phyloP scores from a whole-genome alignment of 331 rosid genomes.

The Quercus lobata region DNA sequence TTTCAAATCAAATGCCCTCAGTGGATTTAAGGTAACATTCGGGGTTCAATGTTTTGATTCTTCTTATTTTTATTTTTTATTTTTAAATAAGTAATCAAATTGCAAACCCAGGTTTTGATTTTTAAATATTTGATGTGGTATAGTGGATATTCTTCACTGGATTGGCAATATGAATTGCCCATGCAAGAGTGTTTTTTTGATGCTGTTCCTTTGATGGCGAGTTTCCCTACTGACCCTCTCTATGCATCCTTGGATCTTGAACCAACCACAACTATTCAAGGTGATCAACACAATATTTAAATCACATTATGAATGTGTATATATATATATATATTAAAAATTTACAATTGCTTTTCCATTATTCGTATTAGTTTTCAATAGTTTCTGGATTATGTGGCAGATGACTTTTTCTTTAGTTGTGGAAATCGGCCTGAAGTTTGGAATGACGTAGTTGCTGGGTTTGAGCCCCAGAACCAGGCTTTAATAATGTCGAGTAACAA shows the following conservation, averaged over 20 bases:
- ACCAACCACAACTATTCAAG: slow-evolving; percentile 20
- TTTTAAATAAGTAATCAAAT: neutral
- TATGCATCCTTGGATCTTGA: slow-evolving; percentile 20
- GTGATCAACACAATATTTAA: slow-evolving; percentile 8
- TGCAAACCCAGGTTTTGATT: too few relatives aligned
- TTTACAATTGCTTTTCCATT: neutral
- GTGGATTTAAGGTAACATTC: slow-evolving; percentile 34
- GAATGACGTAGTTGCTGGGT: slow-evolving; percentile 20
- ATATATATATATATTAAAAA: neutral
- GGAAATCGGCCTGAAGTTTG: slow-evolving; percentile 11
- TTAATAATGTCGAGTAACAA: neutral
- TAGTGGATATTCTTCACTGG: slow-evolving; percentile 9
- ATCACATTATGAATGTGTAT: neutral
- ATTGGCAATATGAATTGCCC: slow-evolving; percentile 32
- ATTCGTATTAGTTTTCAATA: neutral
- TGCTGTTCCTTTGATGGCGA: slow-evolving; percentile 25
- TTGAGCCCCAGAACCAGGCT: slow-evolving; percentile 17
- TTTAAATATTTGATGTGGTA: slow-evolving; percentile 6
- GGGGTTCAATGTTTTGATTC: neutral
- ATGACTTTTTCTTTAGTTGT: slow-evolving; percentile 12
- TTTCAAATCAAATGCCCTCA: slow-evolving; percentile 27
- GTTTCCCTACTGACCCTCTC: slow-evolving; percentile 23
- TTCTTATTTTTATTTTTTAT: neutral
- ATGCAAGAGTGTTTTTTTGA: slow-evolving; percentile 29
- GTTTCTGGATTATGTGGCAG: slow-evolving; percentile 24